Conservation (phyloP, 2,329 filamentous ascomycete genomes). For the Acrocalymma vagum region DNA sequence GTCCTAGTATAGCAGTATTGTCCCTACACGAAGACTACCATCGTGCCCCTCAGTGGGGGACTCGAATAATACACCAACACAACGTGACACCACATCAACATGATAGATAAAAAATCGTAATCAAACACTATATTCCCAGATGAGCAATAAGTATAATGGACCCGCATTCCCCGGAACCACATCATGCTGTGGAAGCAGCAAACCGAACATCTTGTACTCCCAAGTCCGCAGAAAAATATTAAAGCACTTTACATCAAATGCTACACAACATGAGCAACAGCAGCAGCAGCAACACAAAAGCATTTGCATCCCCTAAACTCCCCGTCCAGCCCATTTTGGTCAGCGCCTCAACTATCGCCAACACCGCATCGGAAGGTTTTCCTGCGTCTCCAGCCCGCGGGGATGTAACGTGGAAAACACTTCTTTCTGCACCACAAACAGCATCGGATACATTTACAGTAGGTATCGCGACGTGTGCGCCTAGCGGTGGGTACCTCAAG, state of each 20-base stretch:
- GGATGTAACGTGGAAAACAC: constrained; percentile 51
- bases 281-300: neutral
- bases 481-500: constrained; percentile 44
- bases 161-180: no score
- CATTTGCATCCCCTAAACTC: neutral
- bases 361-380: constrained; percentile 17
- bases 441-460: constrained; percentile 46
- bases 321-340: constrained; percentile 1
- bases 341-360: neutral
- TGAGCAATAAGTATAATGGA: no score
- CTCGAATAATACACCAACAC: no score
- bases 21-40: no score
- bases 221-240: no score
- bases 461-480: constrained; percentile 47
- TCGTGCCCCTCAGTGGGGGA: no score
- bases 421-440: constrained; percentile 47
- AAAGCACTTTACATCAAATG: neutral
- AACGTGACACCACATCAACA: no score
- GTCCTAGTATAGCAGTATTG: no score
- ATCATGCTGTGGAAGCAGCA: no score
- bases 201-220: no score
- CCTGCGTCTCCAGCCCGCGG: constrained; percentile 15
- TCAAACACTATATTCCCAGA: no score
- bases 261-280: constrained; percentile 6
- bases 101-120: no score